Conservation (phyloP, 2,329 filamentous ascomycete genomes). For the Simplicillium aogashimaense region DNA sequence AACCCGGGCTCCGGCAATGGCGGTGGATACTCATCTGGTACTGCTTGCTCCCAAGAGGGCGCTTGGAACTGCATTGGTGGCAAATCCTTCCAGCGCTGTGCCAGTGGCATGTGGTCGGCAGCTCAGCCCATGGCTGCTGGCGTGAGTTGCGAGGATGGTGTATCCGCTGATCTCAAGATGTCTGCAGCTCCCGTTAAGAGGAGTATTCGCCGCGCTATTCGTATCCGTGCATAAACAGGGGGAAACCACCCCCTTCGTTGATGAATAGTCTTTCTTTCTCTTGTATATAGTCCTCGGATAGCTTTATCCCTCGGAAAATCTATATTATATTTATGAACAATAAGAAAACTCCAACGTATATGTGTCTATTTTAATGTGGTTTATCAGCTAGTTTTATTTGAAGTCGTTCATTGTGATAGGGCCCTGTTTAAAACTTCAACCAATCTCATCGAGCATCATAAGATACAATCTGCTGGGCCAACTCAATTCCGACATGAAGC, state of each 20-base stretch:
- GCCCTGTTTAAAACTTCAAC: too few species aligned
- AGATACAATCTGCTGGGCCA: slow-evolving; percentile 30
- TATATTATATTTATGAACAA: background rate
- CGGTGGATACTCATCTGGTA: slow-evolving; percentile 26
- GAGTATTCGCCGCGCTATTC: slow-evolving; percentile 17
- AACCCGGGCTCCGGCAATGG: slow-evolving; percentile 15
- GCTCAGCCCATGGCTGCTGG: slow-evolving; percentile 31
- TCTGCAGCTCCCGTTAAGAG: slow-evolving; percentile 9
- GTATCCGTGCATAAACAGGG: slow-evolving; percentile 8
- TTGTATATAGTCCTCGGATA: too few species aligned
- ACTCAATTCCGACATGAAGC: slow-evolving; percentile 40
- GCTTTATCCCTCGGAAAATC: background rate
- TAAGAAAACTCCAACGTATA: background rate
- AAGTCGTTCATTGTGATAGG: too few species aligned
- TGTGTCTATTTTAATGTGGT: too few species aligned
- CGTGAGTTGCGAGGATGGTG: slow-evolving; percentile 32
- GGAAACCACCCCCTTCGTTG: background rate
- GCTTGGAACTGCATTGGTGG: slow-evolving; percentile 44
- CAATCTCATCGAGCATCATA: too few species aligned
- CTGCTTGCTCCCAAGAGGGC: slow-evolving; percentile 37
- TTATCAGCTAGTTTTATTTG: too few species aligned
- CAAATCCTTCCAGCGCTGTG: slow-evolving; percentile 43
- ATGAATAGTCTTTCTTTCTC: too few species aligned
- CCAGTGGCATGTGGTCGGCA: slow-evolving; percentile 38
- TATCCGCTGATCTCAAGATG: slow-evolving; percentile 28